Evolutionary conservation across 2,329 filamentous ascomycete species (phyloP).

Genomic region (Colletotrichum lini): DNA sequence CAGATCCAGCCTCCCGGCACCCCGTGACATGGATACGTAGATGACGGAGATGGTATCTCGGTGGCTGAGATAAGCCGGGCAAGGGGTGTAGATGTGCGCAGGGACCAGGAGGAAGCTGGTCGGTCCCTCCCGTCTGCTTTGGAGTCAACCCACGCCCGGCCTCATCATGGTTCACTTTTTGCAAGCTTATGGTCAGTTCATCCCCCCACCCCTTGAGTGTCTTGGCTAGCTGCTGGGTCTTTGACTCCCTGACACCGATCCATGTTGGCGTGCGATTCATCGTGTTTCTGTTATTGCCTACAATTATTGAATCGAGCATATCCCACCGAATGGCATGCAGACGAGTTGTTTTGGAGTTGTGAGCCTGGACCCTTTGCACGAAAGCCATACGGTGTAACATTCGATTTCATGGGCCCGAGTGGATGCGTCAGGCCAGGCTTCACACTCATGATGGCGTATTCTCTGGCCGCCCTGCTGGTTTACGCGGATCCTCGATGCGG

Average conservation of each 20-base stretch:
- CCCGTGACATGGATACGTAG: neutral
- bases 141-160: neutral
- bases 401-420: too few species aligned
- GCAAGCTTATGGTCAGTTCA: neutral
- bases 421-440: too few species aligned
- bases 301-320: too few species aligned
- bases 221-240: neutral
- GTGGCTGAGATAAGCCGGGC: slow-evolving; percentile 20
- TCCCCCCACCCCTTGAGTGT: too few species aligned
- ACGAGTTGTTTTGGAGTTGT: neutral
- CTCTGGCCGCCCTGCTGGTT: neutral
- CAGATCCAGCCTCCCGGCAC: neutral
- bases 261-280: too few species aligned
- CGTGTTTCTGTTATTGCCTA: too few species aligned
- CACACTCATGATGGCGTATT: neutral
- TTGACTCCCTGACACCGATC: too few species aligned
- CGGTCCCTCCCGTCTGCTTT: slow-evolving; percentile 1
- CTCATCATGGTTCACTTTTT: slow-evolving; percentile 13
- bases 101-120: neutral
- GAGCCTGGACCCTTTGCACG: neutral
- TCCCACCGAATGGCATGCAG: too few species aligned
- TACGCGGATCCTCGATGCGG: neutral
- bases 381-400: too few species aligned
- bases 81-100: slow-evolving; percentile 23
- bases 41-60: slow-evolving; percentile 2